These are phyloP conservation scores for Pezicula radicicola DNA, from an alignment of 2,329 filamentous ascomycete species.

Conservation along the genomic window DNA sequence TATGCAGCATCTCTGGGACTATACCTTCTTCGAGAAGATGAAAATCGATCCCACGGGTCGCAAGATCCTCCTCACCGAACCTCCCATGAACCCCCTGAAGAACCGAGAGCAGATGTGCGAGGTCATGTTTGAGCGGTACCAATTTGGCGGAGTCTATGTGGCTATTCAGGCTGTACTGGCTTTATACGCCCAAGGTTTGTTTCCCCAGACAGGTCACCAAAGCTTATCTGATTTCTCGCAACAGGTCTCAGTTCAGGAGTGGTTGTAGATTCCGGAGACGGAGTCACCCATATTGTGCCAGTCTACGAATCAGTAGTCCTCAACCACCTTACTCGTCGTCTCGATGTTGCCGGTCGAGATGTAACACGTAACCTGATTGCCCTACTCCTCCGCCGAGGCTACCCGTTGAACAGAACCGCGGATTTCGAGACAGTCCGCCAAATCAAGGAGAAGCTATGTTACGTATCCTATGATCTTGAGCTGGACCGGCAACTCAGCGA, in stretches of 20 bases:
- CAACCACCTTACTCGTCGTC: slow-evolving; percentile 89
- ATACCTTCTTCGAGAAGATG: slow-evolving; percentile 97
- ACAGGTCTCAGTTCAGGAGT: slow-evolving; percentile 84
- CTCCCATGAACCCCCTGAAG: slow-evolving; percentile 94
- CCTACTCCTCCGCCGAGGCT: slow-evolving; percentile 87
- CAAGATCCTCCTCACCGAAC: slow-evolving; percentile 97
- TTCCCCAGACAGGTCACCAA: background rate
- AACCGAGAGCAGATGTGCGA: slow-evolving; percentile 98
- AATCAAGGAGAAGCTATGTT: slow-evolving; percentile 99
- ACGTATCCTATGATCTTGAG: slow-evolving; percentile 96
- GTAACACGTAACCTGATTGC: slow-evolving; percentile 98
- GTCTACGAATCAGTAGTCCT: slow-evolving; percentile 98
- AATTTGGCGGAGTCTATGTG: slow-evolving; percentile 95
- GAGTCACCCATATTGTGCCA: slow-evolving; percentile 97
- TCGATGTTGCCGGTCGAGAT: slow-evolving; percentile 94
- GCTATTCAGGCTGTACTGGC: slow-evolving; percentile 96
- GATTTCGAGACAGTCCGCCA: slow-evolving; percentile 99
- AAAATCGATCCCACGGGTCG: slow-evolving; percentile 84
- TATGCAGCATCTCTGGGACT: slow-evolving; percentile 99
- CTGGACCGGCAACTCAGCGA: slow-evolving; percentile 94
- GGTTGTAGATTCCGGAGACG: slow-evolving; percentile 97
- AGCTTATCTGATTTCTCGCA: slow-evolving; percentile 6
- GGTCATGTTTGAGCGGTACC: slow-evolving; percentile 98
- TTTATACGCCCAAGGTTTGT: slow-evolving; percentile 87
- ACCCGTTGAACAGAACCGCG: slow-evolving; percentile 95